phyloP scores from a whole-genome alignment of 2,329 filamentous ascomycete species.

The Colletotrichum eleusines region DNA sequence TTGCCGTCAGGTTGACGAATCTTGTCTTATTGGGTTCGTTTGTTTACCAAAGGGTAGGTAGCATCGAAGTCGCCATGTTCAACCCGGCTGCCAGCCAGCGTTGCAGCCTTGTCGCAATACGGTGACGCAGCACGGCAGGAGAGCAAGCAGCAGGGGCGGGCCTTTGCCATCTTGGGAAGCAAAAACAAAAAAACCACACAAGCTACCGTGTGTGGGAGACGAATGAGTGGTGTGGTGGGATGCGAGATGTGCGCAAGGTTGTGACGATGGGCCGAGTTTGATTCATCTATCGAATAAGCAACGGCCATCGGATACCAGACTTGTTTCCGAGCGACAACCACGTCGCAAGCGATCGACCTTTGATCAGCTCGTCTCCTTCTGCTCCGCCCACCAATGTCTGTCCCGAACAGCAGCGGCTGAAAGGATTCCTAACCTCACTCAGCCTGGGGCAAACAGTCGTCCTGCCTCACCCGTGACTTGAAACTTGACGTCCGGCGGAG shows the following conservation, averaged over 20 bases:
- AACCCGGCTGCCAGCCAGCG: not conserved
- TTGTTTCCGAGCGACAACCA: not conserved
- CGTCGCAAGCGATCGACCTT: not conserved
- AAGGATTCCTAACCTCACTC: not conserved
- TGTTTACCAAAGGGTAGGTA: slow-evolving; percentile 20
- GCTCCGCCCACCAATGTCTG: slow-evolving; percentile 1
- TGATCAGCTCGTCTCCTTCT: not conserved
- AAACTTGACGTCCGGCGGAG: not conserved
- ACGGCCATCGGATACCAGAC: slow-evolving; percentile 8
- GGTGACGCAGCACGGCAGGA: slow-evolving; percentile 25
- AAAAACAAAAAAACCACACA: slow-evolving; percentile 19
- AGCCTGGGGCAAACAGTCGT: not conserved
- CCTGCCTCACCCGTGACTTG: not conserved
- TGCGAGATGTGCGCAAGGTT: slow-evolving; percentile 2
- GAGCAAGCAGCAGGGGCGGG: not conserved
- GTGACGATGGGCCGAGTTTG: slow-evolving; percentile 25
- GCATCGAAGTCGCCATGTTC: slow-evolving; percentile 3
- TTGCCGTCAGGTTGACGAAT: slow-evolving; percentile 17
- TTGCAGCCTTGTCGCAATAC: slow-evolving; percentile 1
- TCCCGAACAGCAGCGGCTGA: not conserved
- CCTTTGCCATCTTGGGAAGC: slow-evolving; percentile 10
- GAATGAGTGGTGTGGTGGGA: not conserved
- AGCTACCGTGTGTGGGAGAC: slow-evolving; percentile 10
- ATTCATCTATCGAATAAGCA: slow-evolving; percentile 33
- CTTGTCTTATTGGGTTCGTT: not conserved